Evolutionary conservation across 140 eudicot species (phyloP), one percentile per base, ranked within the genome.

Genomic region (Senecio squalidus): DNA sequence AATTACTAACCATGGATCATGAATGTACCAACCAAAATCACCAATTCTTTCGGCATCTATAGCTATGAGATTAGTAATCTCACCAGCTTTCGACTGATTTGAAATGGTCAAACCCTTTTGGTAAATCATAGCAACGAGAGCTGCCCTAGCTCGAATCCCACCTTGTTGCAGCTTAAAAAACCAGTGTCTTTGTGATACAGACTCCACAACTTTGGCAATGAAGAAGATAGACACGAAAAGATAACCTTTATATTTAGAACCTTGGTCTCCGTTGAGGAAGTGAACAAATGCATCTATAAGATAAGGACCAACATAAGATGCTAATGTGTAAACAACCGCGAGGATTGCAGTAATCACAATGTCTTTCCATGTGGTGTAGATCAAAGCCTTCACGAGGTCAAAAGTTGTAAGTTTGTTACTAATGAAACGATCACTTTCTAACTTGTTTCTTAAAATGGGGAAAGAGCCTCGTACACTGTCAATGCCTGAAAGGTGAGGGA

Each of bases 281-380:
- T 61, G 74, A 43, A 79, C 78, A 41, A 79, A 69, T 39, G 71
- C 47, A n/a, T 66, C 75, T 24, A 79, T 79, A 53, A 79, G 85
- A 23, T 40, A 74, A 5, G 85, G 85, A 14, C 85, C 85, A 0
- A 74, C 81, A 55, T 69, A 79, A 18, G 85, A 74, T 5, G 84
- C 84, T n/a, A 79, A 4, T 13, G 84, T 68, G 65, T 53, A 52
- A 13, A 66, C 3, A 31, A 70, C 44, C 0, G 78, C 73, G 0
- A 69, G 66, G 3, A 74, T 6, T 20, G 60, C 77, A 14, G 84
- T 74, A 28, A 55, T 0, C 26, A 69, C 4, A 15, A 74, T 74
- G 34, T 79, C 81, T 30, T n/a, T 62, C 81, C 72, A 52, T 46
- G 78, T 39, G 10, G 74, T 74, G 13, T 33, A 58, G 25, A 79